Evolutionary conservation across 164 flowering plant genomes (phyloP).

Genomic region (Cinnamomum chago): DNA sequence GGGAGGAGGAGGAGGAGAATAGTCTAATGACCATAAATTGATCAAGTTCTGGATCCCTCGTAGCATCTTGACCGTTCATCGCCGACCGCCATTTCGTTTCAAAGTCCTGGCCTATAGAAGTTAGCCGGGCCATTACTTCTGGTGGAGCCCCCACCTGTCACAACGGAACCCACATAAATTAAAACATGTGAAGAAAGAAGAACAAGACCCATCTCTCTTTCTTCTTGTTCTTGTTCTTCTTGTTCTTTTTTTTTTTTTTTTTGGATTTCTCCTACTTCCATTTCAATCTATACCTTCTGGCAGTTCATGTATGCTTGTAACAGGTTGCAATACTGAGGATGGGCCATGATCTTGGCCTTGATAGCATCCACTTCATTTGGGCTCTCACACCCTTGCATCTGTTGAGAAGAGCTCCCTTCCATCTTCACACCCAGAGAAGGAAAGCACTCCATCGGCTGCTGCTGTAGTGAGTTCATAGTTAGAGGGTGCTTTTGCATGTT

Average conservation of each 20-base stretch:
- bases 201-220: neutral
- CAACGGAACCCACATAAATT: neutral
- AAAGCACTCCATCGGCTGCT: slow-evolving; percentile 34
- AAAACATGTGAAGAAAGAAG: neutral
- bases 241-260: neutral
- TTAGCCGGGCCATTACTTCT: slow-evolving; percentile 62
- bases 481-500: slow-evolving; percentile 20
- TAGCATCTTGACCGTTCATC: slow-evolving; percentile 23
- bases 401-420: slow-evolving; percentile 37
- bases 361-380: slow-evolving; percentile 51
- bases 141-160: slow-evolving; percentile 88
- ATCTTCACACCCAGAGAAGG: slow-evolving; percentile 40
- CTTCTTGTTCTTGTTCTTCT: too few species aligned
- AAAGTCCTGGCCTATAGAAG: slow-evolving; percentile 64
- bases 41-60: slow-evolving; percentile 87
- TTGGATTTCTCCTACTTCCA: neutral
- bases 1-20: neutral
- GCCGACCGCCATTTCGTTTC: slow-evolving; percentile 60
- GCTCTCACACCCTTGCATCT: slow-evolving; percentile 15
- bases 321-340: slow-evolving; percentile 83
- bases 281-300: slow-evolving; percentile 62
- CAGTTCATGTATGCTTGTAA: slow-evolving; percentile 90
- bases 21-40: slow-evolving; percentile 72
- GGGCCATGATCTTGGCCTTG: slow-evolving; percentile 86
- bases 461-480: slow-evolving; percentile 29